phyloP scores from a whole-genome alignment of 192 early-diverging fungal species.

The Dissophora globulifera region DNA sequence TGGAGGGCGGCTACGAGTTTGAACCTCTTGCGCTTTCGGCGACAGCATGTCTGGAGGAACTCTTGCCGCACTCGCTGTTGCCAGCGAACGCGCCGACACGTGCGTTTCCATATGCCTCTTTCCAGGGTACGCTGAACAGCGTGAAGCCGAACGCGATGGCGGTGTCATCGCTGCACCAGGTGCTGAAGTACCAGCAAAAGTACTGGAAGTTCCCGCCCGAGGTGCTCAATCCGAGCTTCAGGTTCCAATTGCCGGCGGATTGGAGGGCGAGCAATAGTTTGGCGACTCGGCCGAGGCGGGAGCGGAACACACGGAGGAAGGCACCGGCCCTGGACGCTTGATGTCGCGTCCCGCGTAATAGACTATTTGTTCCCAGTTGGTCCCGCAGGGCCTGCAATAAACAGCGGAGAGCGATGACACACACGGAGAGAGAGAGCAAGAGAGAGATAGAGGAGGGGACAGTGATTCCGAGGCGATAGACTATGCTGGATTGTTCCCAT shows the following conservation, averaged over 20 bases:
- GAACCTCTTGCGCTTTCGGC: constrained; percentile 57
- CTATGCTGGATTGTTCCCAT: too few species aligned
- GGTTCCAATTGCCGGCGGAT: constrained; percentile 58
- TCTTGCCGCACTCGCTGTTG: constrained; percentile 45
- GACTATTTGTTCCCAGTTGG: too few species aligned
- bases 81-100: constrained; percentile 38
- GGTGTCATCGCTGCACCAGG: constrained; percentile 48
- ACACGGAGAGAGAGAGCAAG: too few species aligned
- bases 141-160: constrained; percentile 61
- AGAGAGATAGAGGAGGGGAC: too few species aligned
- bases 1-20: constrained; percentile 71
- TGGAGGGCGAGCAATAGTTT: constrained; percentile 61
- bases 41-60: constrained; percentile 54
- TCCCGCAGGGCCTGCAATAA: too few species aligned
- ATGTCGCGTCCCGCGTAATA: too few species aligned
- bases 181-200: constrained; percentile 53
- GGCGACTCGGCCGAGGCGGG: constrained; percentile 55
- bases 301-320: constrained; percentile 39
- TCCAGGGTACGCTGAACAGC: constrained; percentile 56
- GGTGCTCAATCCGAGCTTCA: constrained; percentile 47
- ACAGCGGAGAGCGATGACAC: too few species aligned
- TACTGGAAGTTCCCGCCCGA: constrained; percentile 61
- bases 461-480: too few species aligned
- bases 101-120: constrained; percentile 46
- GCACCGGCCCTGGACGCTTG: constrained; percentile 13